phyloP scores from a whole-genome alignment of 495 filamentous ascomycete genomes.

The Podospora appendiculata region DNA sequence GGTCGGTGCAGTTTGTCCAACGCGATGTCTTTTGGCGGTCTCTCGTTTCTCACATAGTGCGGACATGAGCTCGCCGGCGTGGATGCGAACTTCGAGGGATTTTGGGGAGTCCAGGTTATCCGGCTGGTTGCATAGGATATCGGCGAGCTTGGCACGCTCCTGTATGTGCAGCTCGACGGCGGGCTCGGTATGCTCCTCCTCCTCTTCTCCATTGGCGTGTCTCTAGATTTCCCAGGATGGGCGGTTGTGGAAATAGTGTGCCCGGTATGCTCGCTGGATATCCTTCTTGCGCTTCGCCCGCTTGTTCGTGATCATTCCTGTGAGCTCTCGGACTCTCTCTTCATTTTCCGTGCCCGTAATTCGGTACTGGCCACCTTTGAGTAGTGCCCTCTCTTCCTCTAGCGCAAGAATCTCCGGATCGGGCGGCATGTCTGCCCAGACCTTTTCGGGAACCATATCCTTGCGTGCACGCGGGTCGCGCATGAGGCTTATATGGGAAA shows the following conservation, averaged over 20 bases:
- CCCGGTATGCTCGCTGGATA: constrained; percentile 9
- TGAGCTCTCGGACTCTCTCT: constrained; percentile 1
- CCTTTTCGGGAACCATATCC: constrained; percentile 14
- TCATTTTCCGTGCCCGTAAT: constrained; percentile 4
- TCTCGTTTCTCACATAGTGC: not conserved
- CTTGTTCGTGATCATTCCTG: constrained; percentile 1
- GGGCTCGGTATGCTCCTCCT: constrained; percentile 1
- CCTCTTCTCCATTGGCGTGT: constrained; percentile 4
- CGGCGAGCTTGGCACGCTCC: not conserved
- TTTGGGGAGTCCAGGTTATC: too few relatives aligned
- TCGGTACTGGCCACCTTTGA: constrained; percentile 13
- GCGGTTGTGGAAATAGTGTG: constrained; percentile 10
- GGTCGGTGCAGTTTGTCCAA: too few relatives aligned
- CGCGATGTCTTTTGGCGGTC: too few relatives aligned
- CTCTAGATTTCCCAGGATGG: constrained; percentile 16
- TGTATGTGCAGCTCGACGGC: not conserved
- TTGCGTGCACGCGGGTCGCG: constrained; percentile 13
- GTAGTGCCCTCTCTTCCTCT: constrained; percentile 7
- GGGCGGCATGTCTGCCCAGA: constrained; percentile 5
- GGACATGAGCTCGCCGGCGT: not conserved
- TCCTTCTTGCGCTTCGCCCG: constrained; percentile 3
- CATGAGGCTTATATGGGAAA: constrained; percentile 18
- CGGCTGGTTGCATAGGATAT: too few relatives aligned
- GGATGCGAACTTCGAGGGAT: not conserved
- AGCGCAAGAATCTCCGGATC: constrained; percentile 16